Evolutionary conservation across 768 basidiomycete species (phyloP), one percentile per base, ranked within the genome.

Genomic region (Mycena rosella): DNA sequence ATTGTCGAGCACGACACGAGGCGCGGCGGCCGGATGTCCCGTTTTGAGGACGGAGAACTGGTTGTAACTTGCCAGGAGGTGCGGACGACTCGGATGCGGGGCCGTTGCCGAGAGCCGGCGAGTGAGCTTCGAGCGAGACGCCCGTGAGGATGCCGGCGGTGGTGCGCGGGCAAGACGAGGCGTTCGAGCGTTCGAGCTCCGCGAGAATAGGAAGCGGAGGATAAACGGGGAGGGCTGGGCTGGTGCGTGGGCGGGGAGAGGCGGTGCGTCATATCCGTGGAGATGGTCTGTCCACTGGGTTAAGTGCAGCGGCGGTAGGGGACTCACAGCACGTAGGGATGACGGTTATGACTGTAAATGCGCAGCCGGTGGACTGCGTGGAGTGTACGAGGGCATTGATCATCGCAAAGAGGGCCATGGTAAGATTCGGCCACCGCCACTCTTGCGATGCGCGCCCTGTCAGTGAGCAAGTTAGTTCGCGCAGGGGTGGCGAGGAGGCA

Each of bases 161-260:
- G 8, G 63, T 22, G 9, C 63, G 55, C 26, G 54, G n/a, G 48
- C 20, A 54, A 24, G 47, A 57, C 54, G 14, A 57, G 44, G 27
- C 63, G 47, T 48, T 40, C 47, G 47, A 64, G 54, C 22, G 48
- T 34, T n/a, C 55, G 48, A 27, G 51, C 45, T 64, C 55, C 20
- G 36, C 49, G 14, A 58, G 42, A 3, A 45, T 64, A 11, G 63
- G 1, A 15, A 36, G 47, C 45, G 53, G 22, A 56, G 62, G 62
- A 44, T 2, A 45, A 63, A 27, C 24, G 48, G n/a, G n/a, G n/a
- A 32, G 20, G 22, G 22, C 18, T 26, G 18, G 32, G 32, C n/a
- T 11, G 29, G 18, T 30, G 51, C n/a, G 3, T 34, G 51, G 48
- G 3, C 26, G 24, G 24, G 8, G 3, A 17, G 27, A 30, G 49